phyloP scores from a whole-genome alignment of 345 rosid species.

The Populus euphratica region DNA sequence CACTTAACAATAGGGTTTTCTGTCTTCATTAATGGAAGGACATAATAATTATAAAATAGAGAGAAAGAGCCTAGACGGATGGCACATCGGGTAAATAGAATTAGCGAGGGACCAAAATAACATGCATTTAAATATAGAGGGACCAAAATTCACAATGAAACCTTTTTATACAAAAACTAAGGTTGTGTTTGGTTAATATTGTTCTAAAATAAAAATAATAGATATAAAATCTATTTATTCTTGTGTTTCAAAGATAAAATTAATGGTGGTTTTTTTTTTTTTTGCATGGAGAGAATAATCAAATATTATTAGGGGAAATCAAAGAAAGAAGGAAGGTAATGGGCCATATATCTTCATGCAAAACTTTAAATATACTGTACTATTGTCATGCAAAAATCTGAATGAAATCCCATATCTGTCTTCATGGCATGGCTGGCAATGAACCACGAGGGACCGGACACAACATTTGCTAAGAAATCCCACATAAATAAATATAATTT shows the following conservation, averaged over 20 bases:
- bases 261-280: too few species aligned
- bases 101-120: background rate
- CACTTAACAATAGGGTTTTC: too few species aligned
- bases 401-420: background rate
- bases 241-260: too few species aligned
- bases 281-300: too few species aligned
- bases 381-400: background rate
- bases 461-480: background rate
- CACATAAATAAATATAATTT: background rate
- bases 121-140: background rate
- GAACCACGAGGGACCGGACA: slow-evolving; percentile 3
- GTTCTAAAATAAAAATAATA: background rate
- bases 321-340: background rate
- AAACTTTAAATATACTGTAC: background rate
- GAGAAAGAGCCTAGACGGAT: too few species aligned
- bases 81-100: too few species aligned
- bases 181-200: too few species aligned
- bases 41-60: too few species aligned
- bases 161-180: too few species aligned
- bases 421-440: slow-evolving; percentile 9
- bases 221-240: background rate
- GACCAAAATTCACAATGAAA: too few species aligned
- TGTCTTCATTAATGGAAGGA: background rate
- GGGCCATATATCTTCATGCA: background rate
- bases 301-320: too few species aligned